Evolutionary conservation across 2,329 filamentous ascomycete genomes (phyloP).

Genomic region (Talaromyces sp.): DNA sequence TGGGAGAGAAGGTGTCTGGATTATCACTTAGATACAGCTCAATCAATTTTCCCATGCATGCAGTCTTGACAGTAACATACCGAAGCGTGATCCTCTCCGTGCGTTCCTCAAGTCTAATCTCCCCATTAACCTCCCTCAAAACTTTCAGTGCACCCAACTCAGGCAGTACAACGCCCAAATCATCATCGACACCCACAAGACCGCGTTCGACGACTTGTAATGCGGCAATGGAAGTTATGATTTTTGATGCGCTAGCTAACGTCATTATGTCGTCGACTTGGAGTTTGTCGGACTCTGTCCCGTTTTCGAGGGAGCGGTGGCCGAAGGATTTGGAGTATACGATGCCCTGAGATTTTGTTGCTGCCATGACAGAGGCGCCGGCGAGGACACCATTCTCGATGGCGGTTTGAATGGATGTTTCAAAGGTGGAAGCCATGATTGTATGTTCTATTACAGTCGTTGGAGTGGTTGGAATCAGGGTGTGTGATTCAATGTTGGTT

Average conservation of each 20-base stretch:
- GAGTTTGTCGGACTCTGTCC: background rate
- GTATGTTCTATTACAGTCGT: too few species aligned
- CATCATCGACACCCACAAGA: slow-evolving; percentile 8
- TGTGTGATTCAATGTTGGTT: too few species aligned
- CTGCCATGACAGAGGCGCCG: slow-evolving; percentile 5
- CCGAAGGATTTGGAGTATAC: slow-evolving; percentile 15
- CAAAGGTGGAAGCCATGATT: background rate
- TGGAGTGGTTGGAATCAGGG: too few species aligned
- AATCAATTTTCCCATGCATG: background rate
- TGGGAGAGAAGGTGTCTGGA: slow-evolving; percentile 9
- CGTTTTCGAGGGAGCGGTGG: background rate
- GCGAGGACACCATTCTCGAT: background rate
- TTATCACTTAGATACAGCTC: background rate
- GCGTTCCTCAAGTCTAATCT: slow-evolving; percentile 7
- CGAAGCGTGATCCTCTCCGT: slow-evolving; percentile 8
- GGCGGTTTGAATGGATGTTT: background rate
- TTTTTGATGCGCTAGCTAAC: slow-evolving; percentile 5
- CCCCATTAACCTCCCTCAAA: slow-evolving; percentile 7
- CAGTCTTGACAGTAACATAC: background rate
- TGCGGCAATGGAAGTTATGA: slow-evolving; percentile 11
- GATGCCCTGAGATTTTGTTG: slow-evolving; percentile 10
- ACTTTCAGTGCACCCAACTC: slow-evolving; percentile 11
- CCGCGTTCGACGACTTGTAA: slow-evolving; percentile 10
- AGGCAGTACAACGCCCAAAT: slow-evolving; percentile 2
- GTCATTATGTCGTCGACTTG: slow-evolving; percentile 10